Evolutionary conservation across 2,329 filamentous ascomycete species (phyloP).

Genomic region (Talaromyces sp.): DNA sequence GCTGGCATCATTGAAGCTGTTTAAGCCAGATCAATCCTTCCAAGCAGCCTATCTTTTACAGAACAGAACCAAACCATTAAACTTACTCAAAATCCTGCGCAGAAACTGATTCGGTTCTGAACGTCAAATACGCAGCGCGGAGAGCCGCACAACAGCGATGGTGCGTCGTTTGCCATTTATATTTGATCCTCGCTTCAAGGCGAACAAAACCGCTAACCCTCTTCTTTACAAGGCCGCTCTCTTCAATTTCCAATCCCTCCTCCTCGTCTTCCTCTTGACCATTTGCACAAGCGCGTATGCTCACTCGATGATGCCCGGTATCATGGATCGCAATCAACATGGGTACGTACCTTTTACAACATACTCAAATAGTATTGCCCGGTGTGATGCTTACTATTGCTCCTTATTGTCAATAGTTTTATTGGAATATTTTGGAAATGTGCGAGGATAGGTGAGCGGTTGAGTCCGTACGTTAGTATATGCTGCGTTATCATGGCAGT

Average conservation of each 20-base stretch:
- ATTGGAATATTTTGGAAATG: conserved; percentile 95
- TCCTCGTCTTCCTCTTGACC: conserved; percentile 88
- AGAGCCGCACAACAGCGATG: background rate
- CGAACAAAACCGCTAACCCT: background rate
- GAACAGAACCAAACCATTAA: background rate
- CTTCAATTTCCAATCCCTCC: conserved; percentile 97
- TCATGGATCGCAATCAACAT: conserved; percentile 90
- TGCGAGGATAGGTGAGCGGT: conserved; percentile 82
- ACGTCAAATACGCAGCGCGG: background rate
- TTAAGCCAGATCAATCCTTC: background rate
- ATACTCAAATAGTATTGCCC: background rate
- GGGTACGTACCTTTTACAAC: conserved; percentile 55
- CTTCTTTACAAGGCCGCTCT: conserved; percentile 68
- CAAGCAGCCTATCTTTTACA: background rate
- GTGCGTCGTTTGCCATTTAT: background rate
- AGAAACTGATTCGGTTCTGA: background rate
- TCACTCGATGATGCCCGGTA: conserved; percentile 81
- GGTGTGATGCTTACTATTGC: background rate
- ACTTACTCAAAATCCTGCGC: background rate
- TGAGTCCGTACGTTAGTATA: conserved; percentile 93
- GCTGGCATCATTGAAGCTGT: conserved; percentile 6
- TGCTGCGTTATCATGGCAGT: conserved; percentile 95
- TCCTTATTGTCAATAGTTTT: conserved; percentile 48
- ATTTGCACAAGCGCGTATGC: conserved; percentile 96
- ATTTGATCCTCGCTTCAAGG: background rate